Percentiles rank a stretch among this genome's conserved stretches.
Conservation (phyloP, 768 basidiomycete genomes). For the Hericium coralloides region DNA sequence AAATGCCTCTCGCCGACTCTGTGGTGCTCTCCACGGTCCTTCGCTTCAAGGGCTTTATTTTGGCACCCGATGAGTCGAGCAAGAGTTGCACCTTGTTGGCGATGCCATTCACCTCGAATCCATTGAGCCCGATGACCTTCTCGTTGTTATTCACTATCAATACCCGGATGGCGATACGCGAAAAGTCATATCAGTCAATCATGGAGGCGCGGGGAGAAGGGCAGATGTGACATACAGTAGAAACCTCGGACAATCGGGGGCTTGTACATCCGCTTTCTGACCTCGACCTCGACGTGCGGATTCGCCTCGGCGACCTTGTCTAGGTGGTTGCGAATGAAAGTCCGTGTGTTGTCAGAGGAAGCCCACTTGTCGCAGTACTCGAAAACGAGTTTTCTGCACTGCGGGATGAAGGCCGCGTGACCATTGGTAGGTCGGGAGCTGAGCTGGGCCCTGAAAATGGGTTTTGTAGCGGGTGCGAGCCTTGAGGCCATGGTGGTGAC, state of each 20-base stretch:
- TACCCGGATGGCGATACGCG: constrained; percentile 1
- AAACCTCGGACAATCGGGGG: constrained; percentile 81
- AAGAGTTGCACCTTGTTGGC: constrained; percentile 73
- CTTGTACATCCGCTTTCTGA: constrained; percentile 62
- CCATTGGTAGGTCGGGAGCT: constrained; percentile 66
- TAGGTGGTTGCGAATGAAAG: constrained; percentile 56
- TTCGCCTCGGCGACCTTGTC: constrained; percentile 58
- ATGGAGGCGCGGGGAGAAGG: not conserved
- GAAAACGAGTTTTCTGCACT: constrained; percentile 79
- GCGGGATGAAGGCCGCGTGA: constrained; percentile 63
- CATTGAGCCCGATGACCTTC: constrained; percentile 79
- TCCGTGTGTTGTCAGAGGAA: constrained; percentile 63
- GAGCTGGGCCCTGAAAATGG: constrained; percentile 37
- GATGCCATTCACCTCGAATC: constrained; percentile 65
- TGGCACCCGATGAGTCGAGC: constrained; percentile 80
- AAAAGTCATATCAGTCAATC: constrained; percentile 6
- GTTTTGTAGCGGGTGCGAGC: constrained; percentile 21
- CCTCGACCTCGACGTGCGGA: constrained; percentile 80
- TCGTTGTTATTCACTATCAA: constrained; percentile 70
- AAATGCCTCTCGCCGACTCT: constrained; percentile 79
- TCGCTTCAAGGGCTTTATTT: constrained; percentile 72
- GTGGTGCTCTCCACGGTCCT: constrained; percentile 68
- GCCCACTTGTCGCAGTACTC: constrained; percentile 83
- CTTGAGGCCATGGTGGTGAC: constrained; percentile 25
- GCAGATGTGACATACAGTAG: constrained; percentile 46